Evolutionary conservation across 2,329 filamentous ascomycete species (phyloP), one percentile per base, ranked within the genome.

Genomic region (Microcera coccophila): DNA sequence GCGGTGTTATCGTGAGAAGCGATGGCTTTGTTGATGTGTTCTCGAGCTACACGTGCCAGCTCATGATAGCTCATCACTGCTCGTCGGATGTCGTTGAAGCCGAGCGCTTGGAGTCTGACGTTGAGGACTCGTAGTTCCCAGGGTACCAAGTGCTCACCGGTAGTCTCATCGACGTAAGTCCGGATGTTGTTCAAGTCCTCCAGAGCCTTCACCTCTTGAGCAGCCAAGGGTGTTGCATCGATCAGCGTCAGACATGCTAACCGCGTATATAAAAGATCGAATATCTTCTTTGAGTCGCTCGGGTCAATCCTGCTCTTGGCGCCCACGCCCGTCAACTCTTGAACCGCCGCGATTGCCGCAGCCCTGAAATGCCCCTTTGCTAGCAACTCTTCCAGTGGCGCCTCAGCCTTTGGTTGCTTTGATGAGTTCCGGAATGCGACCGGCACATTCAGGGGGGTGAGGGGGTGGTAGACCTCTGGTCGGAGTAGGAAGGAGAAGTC

Each of bases 31-130:
- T 70, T 66, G 4, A 87, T 70, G 43, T 77, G 75, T 2, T 72
- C 69, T 15, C 90, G 75, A 2, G 87, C 88, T 63, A 95, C 89
- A 8, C 86, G 69, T 0, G 84, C 90, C 2, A 97, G 75, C 49
- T 95, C 90, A 61, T 95, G 95, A 62, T 95, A 88, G 34, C 86
- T 87, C 75, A 93, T 91, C 44, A 98, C 84, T 3, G 87, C 86
- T 48, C 90, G 78, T 4, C 91, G 77, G 38, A 84, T 80, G 65
- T 98, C 93, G 4, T 84, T 84, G 50, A 93, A 94, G 1, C 88
- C 89, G 35, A 95, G 78, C 0, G 87, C 88, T 54, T 95, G 88
- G 16, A 97, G 74, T 2, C 90, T 79, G 8, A 96, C 85, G 5
- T 85, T 83, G 14, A 97, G 74, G 3, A 96, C 77, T 5, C 93